Conservation (phyloP, 768 basidiomycete species). For the Amanita rimosa region DNA sequence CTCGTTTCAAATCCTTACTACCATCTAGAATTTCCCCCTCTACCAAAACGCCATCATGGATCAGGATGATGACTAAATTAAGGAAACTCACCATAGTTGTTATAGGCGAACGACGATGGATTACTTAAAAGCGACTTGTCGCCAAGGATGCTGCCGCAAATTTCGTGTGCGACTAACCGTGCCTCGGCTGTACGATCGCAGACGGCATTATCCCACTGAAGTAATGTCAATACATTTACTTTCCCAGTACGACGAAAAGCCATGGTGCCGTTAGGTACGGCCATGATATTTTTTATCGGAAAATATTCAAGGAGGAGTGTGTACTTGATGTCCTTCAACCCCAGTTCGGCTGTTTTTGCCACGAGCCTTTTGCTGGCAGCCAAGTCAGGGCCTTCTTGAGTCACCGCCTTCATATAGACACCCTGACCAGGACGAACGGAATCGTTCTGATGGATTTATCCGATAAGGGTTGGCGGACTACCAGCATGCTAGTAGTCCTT, state of each 20-base stretch:
- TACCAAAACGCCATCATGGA: background rate
- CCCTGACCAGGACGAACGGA: constrained; percentile 22
- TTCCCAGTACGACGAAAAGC: constrained; percentile 28
- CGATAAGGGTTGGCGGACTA: background rate
- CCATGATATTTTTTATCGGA: constrained; percentile 25
- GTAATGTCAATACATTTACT: constrained; percentile 20
- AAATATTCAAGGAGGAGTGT: constrained; percentile 30
- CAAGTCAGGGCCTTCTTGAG: constrained; percentile 18
- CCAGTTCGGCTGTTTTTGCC: constrained; percentile 14
- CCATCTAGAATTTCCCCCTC: background rate
- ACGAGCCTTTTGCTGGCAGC: constrained; percentile 17
- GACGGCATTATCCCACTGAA: constrained; percentile 22
- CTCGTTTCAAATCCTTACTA: constrained; percentile 12
- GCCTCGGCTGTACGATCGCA: constrained; percentile 19
- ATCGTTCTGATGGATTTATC: constrained; percentile 17
- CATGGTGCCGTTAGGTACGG: constrained; percentile 21
- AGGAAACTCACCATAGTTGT: constrained; percentile 31
- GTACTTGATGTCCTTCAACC: background rate
- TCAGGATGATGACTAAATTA: background rate
- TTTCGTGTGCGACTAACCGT: constrained; percentile 17
- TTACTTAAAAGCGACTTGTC: constrained; percentile 18
- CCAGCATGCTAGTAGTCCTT: background rate
- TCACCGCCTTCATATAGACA: constrained; percentile 31
- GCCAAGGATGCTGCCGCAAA: constrained; percentile 18
- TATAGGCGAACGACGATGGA: constrained; percentile 24